Evolutionary conservation across 139 green algal genomes (phyloP).

Genomic region (Pseudopediastrum boryanum): DNA sequence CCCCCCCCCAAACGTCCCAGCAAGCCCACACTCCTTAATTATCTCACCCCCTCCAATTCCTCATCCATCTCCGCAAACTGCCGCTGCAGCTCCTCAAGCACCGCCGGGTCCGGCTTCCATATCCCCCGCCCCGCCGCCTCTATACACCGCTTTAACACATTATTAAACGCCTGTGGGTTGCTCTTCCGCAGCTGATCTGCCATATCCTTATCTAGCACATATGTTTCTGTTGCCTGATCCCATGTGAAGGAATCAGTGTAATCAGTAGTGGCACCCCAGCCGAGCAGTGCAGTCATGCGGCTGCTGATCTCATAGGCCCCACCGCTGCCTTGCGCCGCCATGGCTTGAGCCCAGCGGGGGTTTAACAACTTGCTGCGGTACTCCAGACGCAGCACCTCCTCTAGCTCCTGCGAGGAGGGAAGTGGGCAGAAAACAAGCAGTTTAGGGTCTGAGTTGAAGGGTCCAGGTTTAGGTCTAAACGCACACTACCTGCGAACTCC

Average conservation of each 20-base stretch:
- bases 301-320: slow-evolving; percentile 93
- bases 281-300: slow-evolving; percentile 95
- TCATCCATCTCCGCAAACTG: slow-evolving; percentile 92
- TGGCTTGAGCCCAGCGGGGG: slow-evolving; percentile 92
- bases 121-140: slow-evolving; percentile 94
- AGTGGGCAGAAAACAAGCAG: too few relatives aligned
- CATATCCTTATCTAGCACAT: slow-evolving; percentile 89
- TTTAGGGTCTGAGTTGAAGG: too few relatives aligned
- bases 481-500: too few relatives aligned
- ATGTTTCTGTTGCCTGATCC: slow-evolving; percentile 89
- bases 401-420: slow-evolving; percentile 79
- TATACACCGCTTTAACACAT: slow-evolving; percentile 88
- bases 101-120: slow-evolving; percentile 82
- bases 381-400: slow-evolving; percentile 92
- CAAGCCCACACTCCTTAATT: too few relatives aligned
- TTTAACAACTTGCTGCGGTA: slow-evolving; percentile 98
- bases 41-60: slow-evolving; percentile 86
- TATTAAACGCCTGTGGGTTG: slow-evolving; percentile 86
- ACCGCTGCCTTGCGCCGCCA: slow-evolving; percentile 87
- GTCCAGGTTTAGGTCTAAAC: too few relatives aligned
- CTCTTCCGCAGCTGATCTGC: slow-evolving; percentile 66
- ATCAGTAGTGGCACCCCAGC: slow-evolving; percentile 91
- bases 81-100: slow-evolving; percentile 69
- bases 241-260: slow-evolving; percentile 95
- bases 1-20: too few relatives aligned